Conservation (phyloP, 2,329 filamentous ascomycete species). For the Lasiodiplodia sp. region DNA sequence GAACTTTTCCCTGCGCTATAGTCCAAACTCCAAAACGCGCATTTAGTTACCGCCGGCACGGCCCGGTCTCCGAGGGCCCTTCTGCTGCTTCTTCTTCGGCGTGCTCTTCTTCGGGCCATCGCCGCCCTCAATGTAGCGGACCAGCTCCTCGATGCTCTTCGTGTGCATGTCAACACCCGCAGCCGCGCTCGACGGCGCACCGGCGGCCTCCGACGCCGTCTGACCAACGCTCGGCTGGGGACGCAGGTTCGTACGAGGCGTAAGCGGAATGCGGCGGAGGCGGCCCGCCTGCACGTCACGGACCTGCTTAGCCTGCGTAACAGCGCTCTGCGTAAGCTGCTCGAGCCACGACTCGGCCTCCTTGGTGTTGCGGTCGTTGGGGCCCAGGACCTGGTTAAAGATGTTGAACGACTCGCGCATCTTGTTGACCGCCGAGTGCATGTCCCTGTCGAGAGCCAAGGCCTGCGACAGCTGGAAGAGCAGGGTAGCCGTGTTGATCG, state of each 20-base stretch:
- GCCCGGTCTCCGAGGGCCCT: conserved; percentile 26
- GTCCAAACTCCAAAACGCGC: conserved; percentile 11
- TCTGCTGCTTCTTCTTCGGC: conserved; percentile 29
- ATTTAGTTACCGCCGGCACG: conserved; percentile 29
- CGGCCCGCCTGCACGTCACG: conserved; percentile 81
- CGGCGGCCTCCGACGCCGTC: conserved; percentile 56
- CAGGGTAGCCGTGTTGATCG: conserved; percentile 91
- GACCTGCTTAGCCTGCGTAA: conserved; percentile 90
- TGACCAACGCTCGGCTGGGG: conserved; percentile 70
- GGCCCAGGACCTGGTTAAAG: conserved; percentile 85
- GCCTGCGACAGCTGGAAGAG: conserved; percentile 97
- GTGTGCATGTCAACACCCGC: conserved; percentile 48
- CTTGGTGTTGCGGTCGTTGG: conserved; percentile 96
- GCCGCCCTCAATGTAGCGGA: conserved; percentile 92
- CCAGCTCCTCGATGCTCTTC: conserved; percentile 88
- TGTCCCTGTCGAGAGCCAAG: conserved; percentile 92
- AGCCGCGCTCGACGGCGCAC: conserved; percentile 42
- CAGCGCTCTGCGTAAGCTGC: conserved; percentile 93
- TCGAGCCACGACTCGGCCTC: conserved; percentile 97
- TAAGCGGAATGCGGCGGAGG: conserved; percentile 74
- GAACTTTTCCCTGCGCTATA: conserved; percentile 16
- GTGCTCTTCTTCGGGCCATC: conserved; percentile 26
- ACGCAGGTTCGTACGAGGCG: conserved; percentile 64
- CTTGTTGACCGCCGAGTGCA: conserved; percentile 85
- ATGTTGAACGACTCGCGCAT: conserved; percentile 98